These are phyloP conservation scores for Centaurea solstitialis DNA, from an alignment of 129 eudicot genomes.

Conservation along the genomic window DNA sequence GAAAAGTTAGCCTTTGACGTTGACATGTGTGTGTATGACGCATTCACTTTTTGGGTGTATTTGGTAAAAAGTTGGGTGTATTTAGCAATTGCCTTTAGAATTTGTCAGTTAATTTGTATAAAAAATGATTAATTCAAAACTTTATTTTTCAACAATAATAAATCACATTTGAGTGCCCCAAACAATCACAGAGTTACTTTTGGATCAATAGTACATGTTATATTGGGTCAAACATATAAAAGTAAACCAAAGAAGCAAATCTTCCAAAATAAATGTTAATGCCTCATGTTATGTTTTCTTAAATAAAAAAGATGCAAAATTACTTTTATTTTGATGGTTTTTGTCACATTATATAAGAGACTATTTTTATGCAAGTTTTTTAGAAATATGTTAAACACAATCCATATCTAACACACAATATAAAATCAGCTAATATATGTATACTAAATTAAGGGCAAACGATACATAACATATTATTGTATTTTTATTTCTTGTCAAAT, in stretches of 20 bases:
- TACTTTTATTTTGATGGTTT: background rate
- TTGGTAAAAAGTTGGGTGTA: too few species aligned
- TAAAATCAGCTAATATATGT: too few species aligned
- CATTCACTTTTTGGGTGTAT: too few species aligned
- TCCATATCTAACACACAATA: background rate
- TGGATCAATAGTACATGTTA: background rate
- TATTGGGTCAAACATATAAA: background rate
- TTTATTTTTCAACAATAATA: background rate
- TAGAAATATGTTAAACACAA: background rate
- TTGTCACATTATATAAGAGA: background rate
- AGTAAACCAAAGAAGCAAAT: background rate
- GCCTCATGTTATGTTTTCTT: background rate
- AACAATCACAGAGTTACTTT: background rate
- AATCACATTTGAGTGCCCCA: background rate
- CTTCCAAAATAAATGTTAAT: background rate
- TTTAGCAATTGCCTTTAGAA: too few species aligned
- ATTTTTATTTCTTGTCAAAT: too few species aligned
- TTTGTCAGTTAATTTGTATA: background rate
- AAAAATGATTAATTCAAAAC: background rate
- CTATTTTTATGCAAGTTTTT: too few species aligned
- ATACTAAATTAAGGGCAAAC: too few species aligned
- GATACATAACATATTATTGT: too few species aligned
- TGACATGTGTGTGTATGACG: too few species aligned
- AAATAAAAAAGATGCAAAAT: background rate
- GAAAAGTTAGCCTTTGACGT: too few species aligned